Evolutionary conservation across 306 rosid genomes (phyloP).

Genomic region (cucumber (Cucumis sativus)): Cucumber_9930_V3 NC_026658.2:2653501-2654000

Average conservation of each 20-base stretch:
- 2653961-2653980: no score
- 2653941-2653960: no score
- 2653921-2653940: no score
- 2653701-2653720: neutral
- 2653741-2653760: neutral
- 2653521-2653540: neutral
- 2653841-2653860: no score
- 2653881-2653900: no score
- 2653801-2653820: no score
- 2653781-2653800: no score
- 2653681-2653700: neutral
- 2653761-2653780: neutral
- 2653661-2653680: neutral
- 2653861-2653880: no score
- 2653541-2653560: neutral
- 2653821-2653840: no score
- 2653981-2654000: no score
- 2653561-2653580: neutral
- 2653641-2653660: neutral
- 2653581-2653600: neutral
- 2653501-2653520: neutral
- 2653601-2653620: neutral
- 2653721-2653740: neutral
- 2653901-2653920: no score
- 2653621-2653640: neutral